Base-by-base conservation (phyloP, 1,284 basidiomycete genomes). In the Ustilago loliicola region DNA sequence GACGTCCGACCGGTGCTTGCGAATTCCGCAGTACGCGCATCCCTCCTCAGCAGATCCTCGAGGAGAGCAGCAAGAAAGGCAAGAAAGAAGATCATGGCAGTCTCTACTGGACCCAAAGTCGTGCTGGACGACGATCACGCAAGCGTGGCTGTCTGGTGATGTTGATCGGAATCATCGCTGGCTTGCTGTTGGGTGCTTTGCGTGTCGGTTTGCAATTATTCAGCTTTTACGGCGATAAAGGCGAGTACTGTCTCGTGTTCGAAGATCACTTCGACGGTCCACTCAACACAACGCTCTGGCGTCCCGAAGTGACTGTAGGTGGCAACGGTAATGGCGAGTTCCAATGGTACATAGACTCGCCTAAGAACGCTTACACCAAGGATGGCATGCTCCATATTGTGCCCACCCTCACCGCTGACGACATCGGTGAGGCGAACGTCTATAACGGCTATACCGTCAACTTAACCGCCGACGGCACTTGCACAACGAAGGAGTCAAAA, bases 291-390 rank as follows among this genome's bases (percentile, higher is more conserved):
- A 55, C 58, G 32, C 62, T 58, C 34, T 95, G 93, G 90, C 89
- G 89, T 75, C 90, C 91, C 45, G 93, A 95, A 85, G 90, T 94
- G 30, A 91, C 93, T 75, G 90, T 94, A 87, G 92, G 93, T 68
- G 94, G 94, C 2, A 95, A 93, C 84, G 93, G 93, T 87, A 94
- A 94, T 79, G 91, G 92, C 42, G 91, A 94, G 83, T 96, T 96
- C 80, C 91, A 94, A 82, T 94, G 94, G 93, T 91, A 93, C 3
- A 95, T 94, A 1, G 88, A 87, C 15, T 91, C 91, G 2, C 80
- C 89, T 42, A 92, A 92, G 84, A 95, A 95, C 85, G 93, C 93
- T 11, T 95, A 92, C 87, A 61, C 95, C 68, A 88, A 90, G 63
- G 88, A 95, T 84, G 92, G 91, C 45, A 89, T 89, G 66, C 90